Evolutionary conservation across 805 yeast species (phyloP).

Genomic region (Candida chauliodis): DNA sequence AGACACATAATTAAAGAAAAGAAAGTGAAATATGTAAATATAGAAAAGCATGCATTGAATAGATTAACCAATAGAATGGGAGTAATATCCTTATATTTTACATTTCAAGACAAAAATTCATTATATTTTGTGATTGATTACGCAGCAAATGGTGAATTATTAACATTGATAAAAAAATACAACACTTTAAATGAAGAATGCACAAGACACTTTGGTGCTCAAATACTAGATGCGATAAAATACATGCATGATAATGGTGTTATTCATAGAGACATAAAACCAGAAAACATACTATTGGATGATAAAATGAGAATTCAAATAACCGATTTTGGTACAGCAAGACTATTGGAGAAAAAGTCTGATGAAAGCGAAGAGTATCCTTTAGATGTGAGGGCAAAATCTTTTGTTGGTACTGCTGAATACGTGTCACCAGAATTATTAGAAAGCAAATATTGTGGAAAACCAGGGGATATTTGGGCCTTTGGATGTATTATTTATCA

Average conservation of each 20-base stretch:
- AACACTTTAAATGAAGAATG: constrained; percentile 73
- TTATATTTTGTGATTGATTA: constrained; percentile 73
- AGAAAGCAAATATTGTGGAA: constrained; percentile 66
- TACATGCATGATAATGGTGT: constrained; percentile 75
- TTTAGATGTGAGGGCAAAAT: constrained; percentile 63
- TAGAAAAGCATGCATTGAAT: constrained; percentile 77
- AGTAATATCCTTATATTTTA: constrained; percentile 65
- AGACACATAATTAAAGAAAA: constrained; percentile 76
- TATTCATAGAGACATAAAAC: constrained; percentile 78
- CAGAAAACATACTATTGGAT: constrained; percentile 74
- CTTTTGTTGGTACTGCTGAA: constrained; percentile 85
- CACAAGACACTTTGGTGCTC: constrained; percentile 66
- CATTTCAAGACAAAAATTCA: constrained; percentile 74
- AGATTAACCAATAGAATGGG: constrained; percentile 60
- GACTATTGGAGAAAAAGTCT: constrained; percentile 53
- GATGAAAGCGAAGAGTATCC: constrained; percentile 55
- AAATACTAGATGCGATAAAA: constrained; percentile 66
- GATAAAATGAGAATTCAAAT: constrained; percentile 57
- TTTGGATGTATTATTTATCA: constrained; percentile 58
- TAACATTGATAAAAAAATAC: constrained; percentile 61
- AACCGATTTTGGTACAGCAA: constrained; percentile 86
- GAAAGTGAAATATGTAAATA: constrained; percentile 79
- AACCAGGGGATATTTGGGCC: constrained; percentile 61
- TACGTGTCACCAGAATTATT: constrained; percentile 79
- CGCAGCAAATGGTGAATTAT: constrained; percentile 76